phyloP scores from a whole-genome alignment of 352 stramenopile species.

The Globisporangium carolinianum region DNA sequence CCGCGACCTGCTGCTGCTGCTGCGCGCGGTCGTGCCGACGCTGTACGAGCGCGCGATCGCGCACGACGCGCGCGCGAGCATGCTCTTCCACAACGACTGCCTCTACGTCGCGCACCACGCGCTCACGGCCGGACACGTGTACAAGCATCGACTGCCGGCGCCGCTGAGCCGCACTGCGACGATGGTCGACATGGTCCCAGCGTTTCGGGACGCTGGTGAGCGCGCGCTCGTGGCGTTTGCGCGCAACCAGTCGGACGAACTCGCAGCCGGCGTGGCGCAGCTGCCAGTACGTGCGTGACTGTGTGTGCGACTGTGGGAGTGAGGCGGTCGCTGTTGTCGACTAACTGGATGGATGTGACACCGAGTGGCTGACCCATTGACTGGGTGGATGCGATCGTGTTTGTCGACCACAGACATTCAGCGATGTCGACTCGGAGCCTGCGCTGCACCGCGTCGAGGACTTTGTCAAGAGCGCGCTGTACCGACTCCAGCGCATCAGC shows the following conservation, averaged over 20 bases:
- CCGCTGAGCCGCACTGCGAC: constrained; percentile 54
- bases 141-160: constrained; percentile 57
- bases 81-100: constrained; percentile 85
- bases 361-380: neutral
- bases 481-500: constrained; percentile 58
- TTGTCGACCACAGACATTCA: constrained; percentile 21
- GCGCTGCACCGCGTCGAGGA: constrained; percentile 35
- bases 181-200: constrained; percentile 78
- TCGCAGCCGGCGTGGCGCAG: constrained; percentile 24
- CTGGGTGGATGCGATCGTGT: neutral
- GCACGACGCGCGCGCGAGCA: constrained; percentile 54
- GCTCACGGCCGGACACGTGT: constrained; percentile 60
- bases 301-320: too few relatives aligned
- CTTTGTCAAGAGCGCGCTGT: constrained; percentile 48
- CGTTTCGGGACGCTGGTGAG: constrained; percentile 56
- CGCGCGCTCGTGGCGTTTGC: constrained; percentile 39
- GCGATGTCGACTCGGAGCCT: constrained; percentile 28
- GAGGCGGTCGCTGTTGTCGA: too few relatives aligned
- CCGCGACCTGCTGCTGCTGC: constrained; percentile 69
- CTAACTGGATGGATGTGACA: neutral
- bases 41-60: constrained; percentile 60
- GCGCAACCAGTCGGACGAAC: constrained; percentile 31
- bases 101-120: constrained; percentile 79
- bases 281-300: constrained; percentile 31
- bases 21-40: constrained; percentile 56